Conservation (phyloP, 345 rosid genomes). For the Psidium friedrichsthalianum region DNA sequence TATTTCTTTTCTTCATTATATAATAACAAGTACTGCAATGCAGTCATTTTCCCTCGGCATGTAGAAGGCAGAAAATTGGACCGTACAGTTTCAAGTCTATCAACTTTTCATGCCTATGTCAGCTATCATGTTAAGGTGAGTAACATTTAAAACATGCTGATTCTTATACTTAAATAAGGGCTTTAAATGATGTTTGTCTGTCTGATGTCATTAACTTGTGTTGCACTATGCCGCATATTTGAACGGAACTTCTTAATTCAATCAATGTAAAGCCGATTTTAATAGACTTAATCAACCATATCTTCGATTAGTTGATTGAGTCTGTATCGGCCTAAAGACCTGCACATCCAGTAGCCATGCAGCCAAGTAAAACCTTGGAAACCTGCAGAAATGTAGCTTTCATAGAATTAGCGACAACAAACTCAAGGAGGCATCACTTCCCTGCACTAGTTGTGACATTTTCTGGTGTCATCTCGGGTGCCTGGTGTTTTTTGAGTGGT, state of each 20-base stretch:
- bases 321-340: background rate
- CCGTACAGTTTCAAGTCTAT: slow-evolving; percentile 80
- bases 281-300: background rate
- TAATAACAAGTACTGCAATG: slow-evolving; percentile 4
- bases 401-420: background rate
- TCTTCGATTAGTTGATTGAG: background rate
- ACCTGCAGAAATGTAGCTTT: background rate
- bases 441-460: too few species aligned
- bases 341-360: background rate
- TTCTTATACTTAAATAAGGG: background rate
- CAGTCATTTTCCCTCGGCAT: slow-evolving; percentile 83
- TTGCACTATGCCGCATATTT: background rate
- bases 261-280: background rate
- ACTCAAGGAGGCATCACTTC: background rate
- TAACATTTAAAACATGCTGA: background rate
- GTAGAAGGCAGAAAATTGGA: slow-evolving; percentile 86
- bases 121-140: slow-evolving; percentile 91
- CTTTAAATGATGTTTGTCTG: background rate
- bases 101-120: slow-evolving; percentile 91
- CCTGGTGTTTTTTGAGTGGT: too few species aligned
- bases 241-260: background rate
- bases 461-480: too few species aligned
- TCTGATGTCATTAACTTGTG: background rate
- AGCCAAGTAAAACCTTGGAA: background rate
- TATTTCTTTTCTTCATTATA: slow-evolving; percentile 3